These are phyloP conservation scores for Coleophoma eucalyptorum DNA, from an alignment of 2,329 filamentous ascomycete genomes.

Conservation along the genomic window DNA sequence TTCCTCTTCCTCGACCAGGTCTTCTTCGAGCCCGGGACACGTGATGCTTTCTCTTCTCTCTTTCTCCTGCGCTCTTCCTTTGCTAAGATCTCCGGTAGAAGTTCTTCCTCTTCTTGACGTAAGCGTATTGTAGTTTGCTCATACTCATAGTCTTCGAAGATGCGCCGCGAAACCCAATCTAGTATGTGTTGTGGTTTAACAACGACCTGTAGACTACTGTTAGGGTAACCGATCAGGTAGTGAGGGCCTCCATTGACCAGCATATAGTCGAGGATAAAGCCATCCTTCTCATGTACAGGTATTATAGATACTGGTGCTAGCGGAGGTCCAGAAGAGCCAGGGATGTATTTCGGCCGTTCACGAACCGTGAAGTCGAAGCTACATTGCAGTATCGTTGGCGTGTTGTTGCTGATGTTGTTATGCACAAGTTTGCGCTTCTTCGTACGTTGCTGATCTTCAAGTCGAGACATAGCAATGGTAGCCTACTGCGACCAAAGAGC, in stretches of 20 bases:
- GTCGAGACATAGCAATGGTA: no score
- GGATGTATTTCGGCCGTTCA: conserved; percentile 33
- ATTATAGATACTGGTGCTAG: conserved; percentile 43
- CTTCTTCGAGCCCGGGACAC: not conserved
- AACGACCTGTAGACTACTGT: conserved; percentile 44
- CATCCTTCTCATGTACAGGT: conserved; percentile 45
- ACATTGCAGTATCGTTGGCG: not conserved
- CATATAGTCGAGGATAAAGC: conserved; percentile 50
- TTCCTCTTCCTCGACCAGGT: conserved; percentile 7
- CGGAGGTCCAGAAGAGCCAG: conserved; percentile 43
- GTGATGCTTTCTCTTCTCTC: conserved; percentile 7
- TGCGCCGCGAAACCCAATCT: conserved; percentile 54
- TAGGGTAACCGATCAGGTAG: conserved; percentile 20
- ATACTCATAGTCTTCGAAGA: conserved; percentile 54
- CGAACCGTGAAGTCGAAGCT: conserved; percentile 24
- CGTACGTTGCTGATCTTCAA: not conserved
- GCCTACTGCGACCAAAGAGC: no score
- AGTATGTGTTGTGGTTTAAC: conserved; percentile 44
- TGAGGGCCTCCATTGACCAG: conserved; percentile 34
- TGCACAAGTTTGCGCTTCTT: not conserved
- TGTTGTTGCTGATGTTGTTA: not conserved
- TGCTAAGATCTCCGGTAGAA: conserved; percentile 4
- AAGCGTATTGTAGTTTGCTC: conserved; percentile 15
- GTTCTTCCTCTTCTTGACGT: conserved; percentile 5
- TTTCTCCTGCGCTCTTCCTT: conserved; percentile 4